These are phyloP conservation scores for Xylaria venustula DNA, from an alignment of 495 filamentous ascomycete genomes.

Conservation along the genomic window DNA sequence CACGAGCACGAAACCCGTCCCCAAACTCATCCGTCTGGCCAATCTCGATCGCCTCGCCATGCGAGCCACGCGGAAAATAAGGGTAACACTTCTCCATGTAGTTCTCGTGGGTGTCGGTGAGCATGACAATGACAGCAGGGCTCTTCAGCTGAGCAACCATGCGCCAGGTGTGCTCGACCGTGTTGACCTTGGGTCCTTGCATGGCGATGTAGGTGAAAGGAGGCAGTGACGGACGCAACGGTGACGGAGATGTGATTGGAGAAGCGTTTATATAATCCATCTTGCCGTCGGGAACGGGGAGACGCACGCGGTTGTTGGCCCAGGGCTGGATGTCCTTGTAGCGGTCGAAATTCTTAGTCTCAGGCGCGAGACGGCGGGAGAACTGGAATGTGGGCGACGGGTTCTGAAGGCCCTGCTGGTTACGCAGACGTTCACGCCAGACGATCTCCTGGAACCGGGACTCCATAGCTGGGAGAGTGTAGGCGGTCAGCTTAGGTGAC, in stretches of 20 bases:
- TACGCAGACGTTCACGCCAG: slow-evolving; percentile 60
- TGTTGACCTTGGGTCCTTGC: slow-evolving; percentile 76
- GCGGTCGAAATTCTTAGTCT: slow-evolving; percentile 61
- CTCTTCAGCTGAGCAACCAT: slow-evolving; percentile 88
- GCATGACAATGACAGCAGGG: slow-evolving; percentile 89
- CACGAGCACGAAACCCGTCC: slow-evolving; percentile 57
- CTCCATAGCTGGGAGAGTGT: slow-evolving; percentile 40
- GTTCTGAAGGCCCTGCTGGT: slow-evolving; percentile 41
- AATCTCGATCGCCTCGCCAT: slow-evolving; percentile 52
- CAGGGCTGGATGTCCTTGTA: slow-evolving; percentile 86
- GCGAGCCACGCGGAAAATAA: slow-evolving; percentile 72
- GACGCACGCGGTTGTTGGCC: slow-evolving; percentile 78
- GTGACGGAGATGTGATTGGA: slow-evolving; percentile 69
- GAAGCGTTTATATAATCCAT: slow-evolving; percentile 97
- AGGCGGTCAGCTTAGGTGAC: slow-evolving; percentile 13
- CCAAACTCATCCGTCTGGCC: slow-evolving; percentile 62
- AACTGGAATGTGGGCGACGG: slow-evolving; percentile 53
- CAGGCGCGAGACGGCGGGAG: slow-evolving; percentile 52
- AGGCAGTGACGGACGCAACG: slow-evolving; percentile 50
- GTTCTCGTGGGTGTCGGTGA: slow-evolving; percentile 81
- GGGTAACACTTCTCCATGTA: slow-evolving; percentile 77
- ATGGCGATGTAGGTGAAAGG: slow-evolving; percentile 55
- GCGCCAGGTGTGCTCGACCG: slow-evolving; percentile 82
- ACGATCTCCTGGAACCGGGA: slow-evolving; percentile 60
- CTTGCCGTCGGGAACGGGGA: slow-evolving; percentile 74